These are phyloP conservation scores for Cairneyella variabilis DNA, from an alignment of 495 filamentous ascomycete species.

Conservation along the genomic window DNA sequence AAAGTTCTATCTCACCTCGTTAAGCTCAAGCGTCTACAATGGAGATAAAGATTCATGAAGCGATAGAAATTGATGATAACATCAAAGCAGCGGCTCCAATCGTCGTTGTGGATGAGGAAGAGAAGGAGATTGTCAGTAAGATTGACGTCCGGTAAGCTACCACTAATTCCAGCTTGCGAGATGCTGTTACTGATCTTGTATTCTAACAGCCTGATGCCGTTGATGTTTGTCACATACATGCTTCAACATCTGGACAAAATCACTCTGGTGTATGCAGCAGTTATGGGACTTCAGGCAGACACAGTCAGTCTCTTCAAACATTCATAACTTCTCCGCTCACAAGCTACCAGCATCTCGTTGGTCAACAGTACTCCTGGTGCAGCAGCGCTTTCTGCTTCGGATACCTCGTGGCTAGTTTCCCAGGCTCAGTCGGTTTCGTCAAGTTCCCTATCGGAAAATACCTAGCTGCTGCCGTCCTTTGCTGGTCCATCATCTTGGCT, in stretches of 20 bases:
- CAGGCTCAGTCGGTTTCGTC: conserved; percentile 55
- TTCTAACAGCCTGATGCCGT: conserved; percentile 43
- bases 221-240: conserved; percentile 47
- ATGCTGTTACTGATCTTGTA: background rate
- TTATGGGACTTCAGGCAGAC: conserved; percentile 51
- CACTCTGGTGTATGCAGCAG: conserved; percentile 49
- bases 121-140: conserved; percentile 31
- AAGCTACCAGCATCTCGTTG: conserved; percentile 21
- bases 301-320: background rate
- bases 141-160: conserved; percentile 29
- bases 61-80: background rate
- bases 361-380: conserved; percentile 35
- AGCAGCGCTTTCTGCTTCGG: conserved; percentile 60
- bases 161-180: background rate
- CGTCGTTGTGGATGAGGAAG: conserved; percentile 13
- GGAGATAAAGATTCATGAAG: background rate
- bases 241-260: conserved; percentile 56
- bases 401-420: conserved; percentile 60
- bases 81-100: background rate
- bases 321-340: background rate
- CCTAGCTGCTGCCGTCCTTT: conserved; percentile 47
- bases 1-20: background rate
- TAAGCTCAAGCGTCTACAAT: conserved; percentile 1
- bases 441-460: conserved; percentile 47
- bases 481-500: conserved; percentile 41